Base-by-base conservation (phyloP, 2,329 filamentous ascomycete species). In the Aureobasidium sp. region DNA sequence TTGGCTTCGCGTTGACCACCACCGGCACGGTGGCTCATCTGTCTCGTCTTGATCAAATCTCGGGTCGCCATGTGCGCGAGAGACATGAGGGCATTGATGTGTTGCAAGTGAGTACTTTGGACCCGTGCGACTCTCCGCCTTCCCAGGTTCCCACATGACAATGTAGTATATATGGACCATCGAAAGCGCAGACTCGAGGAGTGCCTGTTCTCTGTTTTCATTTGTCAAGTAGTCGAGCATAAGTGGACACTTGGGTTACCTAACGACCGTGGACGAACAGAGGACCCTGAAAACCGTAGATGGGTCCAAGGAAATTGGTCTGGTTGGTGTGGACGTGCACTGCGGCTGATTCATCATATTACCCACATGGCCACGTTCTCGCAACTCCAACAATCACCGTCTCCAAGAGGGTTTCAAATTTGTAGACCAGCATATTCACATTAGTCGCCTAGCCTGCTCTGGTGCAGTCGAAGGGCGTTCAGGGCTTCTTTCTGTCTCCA, bases 1-100 rank as follows among this genome's bases (percentile, higher is more conserved):
- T 41, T 41, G 48, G 35, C 21, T n/a, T 22, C 21, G 17, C 14
- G 6, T 19, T 6, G 2, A 16, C 24, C 45, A 25, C 27, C 32
- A 49, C 48, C 48, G 47, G 40, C 35, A 40, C 47, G 10, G 12
- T 16, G 42, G 42, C 47, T 50, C 47, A 27, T 50, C 19, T 24
- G 10, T 41, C 27, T 24, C 38, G n/a, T 41, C 19, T n/a, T 27
- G 12, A 6, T 14, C 25, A 29, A 34, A 51, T 51, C 35, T 41
- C 37, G 37, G 48, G 37, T 40, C 35, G 35, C 48, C 48, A 51
- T 51, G 48, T 51, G 48, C 45, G 38, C 34, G 45, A 39, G 24
- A 39, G 30, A 38, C 22, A 39, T 34, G 34, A 39, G 6, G 19
- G n/a, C 34, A 16, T 39, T 16, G 34, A 49, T 21, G 12, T 2